phyloP scores from a whole-genome alignment of 768 basidiomycete species.

The Pleurotus pulmonarius region DNA sequence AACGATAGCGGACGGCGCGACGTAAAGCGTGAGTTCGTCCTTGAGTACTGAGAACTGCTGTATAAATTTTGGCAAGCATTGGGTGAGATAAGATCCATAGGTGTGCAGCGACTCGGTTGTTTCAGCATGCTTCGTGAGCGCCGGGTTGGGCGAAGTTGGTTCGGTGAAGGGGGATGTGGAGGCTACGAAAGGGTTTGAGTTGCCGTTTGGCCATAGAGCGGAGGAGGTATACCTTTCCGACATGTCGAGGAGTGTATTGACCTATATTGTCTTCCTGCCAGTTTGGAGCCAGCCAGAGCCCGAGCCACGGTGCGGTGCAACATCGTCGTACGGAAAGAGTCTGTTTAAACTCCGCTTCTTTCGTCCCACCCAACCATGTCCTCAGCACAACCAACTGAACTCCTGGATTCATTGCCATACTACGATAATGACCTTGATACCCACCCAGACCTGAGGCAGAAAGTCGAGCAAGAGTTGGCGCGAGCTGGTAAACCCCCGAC shows the following conservation, averaged over 20 bases:
- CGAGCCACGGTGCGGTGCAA: constrained; percentile 5
- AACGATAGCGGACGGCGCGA: constrained; percentile 74
- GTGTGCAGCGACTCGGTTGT: constrained; percentile 79
- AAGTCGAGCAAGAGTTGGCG: constrained; percentile 74
- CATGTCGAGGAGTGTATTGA: constrained; percentile 44
- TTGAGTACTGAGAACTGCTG: constrained; percentile 97
- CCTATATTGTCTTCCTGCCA: constrained; percentile 20
- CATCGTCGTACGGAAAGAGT: constrained; percentile 6
- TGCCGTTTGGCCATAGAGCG: background rate
- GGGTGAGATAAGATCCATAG: constrained; percentile 90
- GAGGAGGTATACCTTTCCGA: constrained; percentile 39
- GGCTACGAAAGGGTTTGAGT: constrained; percentile 29
- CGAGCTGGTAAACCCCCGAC: constrained; percentile 61
- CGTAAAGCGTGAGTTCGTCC: constrained; percentile 91
- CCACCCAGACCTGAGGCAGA: constrained; percentile 64
- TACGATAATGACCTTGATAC: constrained; percentile 90
- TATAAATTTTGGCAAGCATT: constrained; percentile 94
- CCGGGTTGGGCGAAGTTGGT: constrained; percentile 84
- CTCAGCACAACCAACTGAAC: constrained; percentile 22
- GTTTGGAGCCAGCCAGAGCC: constrained; percentile 7
- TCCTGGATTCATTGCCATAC: constrained; percentile 89
- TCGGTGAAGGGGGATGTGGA: constrained; percentile 83
- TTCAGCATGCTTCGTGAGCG: constrained; percentile 65
- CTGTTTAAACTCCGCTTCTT: constrained; percentile 6
- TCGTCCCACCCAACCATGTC: constrained; percentile 15